Conservation (phyloP, 1,284 basidiomycete species). For the Acaromyces ingoldii region DNA sequence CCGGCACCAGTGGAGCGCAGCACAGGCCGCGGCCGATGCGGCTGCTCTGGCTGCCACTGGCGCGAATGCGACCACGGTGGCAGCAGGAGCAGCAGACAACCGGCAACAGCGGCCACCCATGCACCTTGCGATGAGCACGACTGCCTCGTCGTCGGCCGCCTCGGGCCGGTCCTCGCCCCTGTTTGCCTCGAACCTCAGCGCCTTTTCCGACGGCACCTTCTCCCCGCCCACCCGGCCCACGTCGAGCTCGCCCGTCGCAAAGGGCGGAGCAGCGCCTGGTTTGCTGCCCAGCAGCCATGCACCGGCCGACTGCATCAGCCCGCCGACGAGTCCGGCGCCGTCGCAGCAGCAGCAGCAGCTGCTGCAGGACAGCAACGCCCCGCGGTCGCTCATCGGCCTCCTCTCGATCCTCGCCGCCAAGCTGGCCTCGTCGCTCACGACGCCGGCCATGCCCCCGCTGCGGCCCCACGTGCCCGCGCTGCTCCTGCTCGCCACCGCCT, state of each 20-base stretch:
- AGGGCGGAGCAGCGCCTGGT: not conserved
- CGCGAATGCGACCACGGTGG: no score
- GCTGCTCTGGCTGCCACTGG: no score
- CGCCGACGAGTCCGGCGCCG: constrained; percentile 9
- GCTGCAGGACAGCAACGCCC: not conserved
- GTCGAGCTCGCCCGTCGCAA: constrained; percentile 11
- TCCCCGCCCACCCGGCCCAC: constrained; percentile 22
- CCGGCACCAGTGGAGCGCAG: constrained; percentile 36
- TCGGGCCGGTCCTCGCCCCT: constrained; percentile 23
- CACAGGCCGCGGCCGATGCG: constrained; percentile 34
- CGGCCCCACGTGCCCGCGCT: constrained; percentile 37
- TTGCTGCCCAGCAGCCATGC: constrained; percentile 7
- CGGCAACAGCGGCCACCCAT: not conserved
- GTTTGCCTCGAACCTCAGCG: constrained; percentile 5
- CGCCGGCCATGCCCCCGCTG: constrained; percentile 16
- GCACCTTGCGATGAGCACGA: not conserved
- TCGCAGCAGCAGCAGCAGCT: no score
- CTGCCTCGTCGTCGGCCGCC: not conserved
- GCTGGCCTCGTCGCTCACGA: not conserved
- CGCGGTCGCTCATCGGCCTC: not conserved
- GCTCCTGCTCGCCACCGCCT: constrained; percentile 27
- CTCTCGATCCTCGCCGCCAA: not conserved
- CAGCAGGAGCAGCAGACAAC: no score
- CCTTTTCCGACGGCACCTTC: constrained; percentile 14
- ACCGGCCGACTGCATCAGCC: constrained; percentile 3